Evolutionary conservation across 345 rosid species (phyloP).

Genomic region (Gossypium longicalyx): DNA sequence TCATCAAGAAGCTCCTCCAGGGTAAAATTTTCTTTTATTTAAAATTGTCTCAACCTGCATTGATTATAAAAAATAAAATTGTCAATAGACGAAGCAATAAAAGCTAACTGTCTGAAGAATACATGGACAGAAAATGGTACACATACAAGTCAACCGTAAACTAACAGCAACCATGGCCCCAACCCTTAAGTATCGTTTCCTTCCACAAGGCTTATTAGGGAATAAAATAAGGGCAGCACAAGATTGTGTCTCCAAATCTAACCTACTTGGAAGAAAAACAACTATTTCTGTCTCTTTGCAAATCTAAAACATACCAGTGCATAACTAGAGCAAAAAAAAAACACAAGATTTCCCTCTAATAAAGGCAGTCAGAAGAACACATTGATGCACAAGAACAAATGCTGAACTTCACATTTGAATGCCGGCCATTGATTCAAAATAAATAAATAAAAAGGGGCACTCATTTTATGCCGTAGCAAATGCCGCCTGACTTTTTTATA

Average conservation of each 20-base stretch:
- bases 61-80: background rate
- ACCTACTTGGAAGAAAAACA: background rate
- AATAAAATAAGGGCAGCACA: background rate
- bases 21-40: conserved; percentile 72
- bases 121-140: background rate
- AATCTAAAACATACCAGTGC: background rate
- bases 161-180: background rate
- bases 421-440: background rate
- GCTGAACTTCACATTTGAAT: background rate
- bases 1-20: conserved; percentile 94
- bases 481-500: background rate
- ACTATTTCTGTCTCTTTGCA: background rate
- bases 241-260: background rate
- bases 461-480: background rate
- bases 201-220: background rate
- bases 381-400: background rate
- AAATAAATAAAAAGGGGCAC: background rate
- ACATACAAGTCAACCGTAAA: background rate
- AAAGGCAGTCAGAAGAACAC: background rate
- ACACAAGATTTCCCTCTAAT: background rate
- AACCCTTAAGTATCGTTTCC: background rate
- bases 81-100: background rate
- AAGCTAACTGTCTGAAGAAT: background rate
- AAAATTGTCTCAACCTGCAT: conserved; percentile 86
- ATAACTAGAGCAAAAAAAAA: background rate